Conservation (phyloP, 129 eudicot genomes). For the Deinandra increscens region DNA sequence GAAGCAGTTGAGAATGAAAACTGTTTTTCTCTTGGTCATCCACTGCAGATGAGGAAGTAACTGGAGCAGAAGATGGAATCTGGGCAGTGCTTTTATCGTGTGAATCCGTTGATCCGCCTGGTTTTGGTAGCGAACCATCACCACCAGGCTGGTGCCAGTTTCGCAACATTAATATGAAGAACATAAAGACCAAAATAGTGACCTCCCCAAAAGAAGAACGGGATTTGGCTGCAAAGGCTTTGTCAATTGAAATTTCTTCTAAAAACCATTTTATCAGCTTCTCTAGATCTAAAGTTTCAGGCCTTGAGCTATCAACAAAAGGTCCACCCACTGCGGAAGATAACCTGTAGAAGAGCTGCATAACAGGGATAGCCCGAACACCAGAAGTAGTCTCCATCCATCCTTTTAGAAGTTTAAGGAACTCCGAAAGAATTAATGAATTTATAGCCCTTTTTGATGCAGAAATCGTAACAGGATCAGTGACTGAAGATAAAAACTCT, state of each 20-base stretch:
- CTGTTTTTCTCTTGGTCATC: slow-evolving; percentile 82
- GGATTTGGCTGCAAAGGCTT: slow-evolving; percentile 56
- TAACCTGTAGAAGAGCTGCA: slow-evolving; percentile 93
- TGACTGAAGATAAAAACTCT: slow-evolving; percentile 62
- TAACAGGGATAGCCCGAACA: slow-evolving; percentile 79
- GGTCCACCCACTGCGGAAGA: slow-evolving; percentile 99
- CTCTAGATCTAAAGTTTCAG: slow-evolving; percentile 77
- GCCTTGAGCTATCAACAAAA: slow-evolving; percentile 67
- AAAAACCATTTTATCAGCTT: slow-evolving; percentile 84
- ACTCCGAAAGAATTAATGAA: slow-evolving; percentile 83
- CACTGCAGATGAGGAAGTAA: slow-evolving; percentile 38
- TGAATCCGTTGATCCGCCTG: slow-evolving; percentile 56
- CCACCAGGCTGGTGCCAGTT: slow-evolving; percentile 97
- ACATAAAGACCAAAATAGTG: slow-evolving; percentile 81
- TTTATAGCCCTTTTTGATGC: slow-evolving; percentile 98
- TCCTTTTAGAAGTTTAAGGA: slow-evolving; percentile 76
- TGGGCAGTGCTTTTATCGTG: slow-evolving; percentile 59
- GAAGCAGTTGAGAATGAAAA: slow-evolving; percentile 67
- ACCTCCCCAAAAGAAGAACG: slow-evolving; percentile 92
- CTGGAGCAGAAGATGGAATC: slow-evolving; percentile 40
- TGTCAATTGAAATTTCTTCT: slow-evolving; percentile 65
- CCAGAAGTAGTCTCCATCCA: slow-evolving; percentile 96
- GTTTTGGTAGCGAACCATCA: slow-evolving; percentile 61
- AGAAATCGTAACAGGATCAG: slow-evolving; percentile 85
- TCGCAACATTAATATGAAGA: slow-evolving; percentile 88